Evolutionary conservation across 2,329 filamentous ascomycete genomes (phyloP), one percentile per base, ranked within the genome.

Genomic region (Cladorrhinum sp.): DNA sequence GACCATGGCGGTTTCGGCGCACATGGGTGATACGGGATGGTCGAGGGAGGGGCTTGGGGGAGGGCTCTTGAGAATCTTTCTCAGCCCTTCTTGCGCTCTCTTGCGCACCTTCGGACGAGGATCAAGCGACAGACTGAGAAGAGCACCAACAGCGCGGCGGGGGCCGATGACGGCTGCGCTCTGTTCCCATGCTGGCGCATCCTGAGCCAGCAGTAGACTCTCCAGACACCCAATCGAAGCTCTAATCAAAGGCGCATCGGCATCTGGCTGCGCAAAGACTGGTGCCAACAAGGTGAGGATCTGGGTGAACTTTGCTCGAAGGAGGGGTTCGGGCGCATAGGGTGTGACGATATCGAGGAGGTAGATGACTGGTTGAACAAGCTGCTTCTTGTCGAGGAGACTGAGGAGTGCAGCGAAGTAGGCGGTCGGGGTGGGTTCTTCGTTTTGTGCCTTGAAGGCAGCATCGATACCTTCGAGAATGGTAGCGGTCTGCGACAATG

Each of bases 321-420:
- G 88, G 62, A 99, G 87, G 62, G 93, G 86, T 64, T 91, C 85
- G 58, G 95, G 92, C 64, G 93, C 87, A 77, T 88, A 90, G 62
- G 90, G 90, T 16, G 92, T 95, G 68, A 97, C 86, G 67, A 96
- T 81, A 76, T 99, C 94, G 79, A 99, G 91, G 16, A 99, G 87
- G 76, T 99, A 99, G 68, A 99, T 90, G 66, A 96, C 89, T 2
- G 94, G 91, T 21, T 90, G 87, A 30, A 91, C 89, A 63, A 96
- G 80, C 66, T 96, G 92, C 73, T 91, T 90, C 73, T 94, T 94
- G 69, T 86, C 85, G 2, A 99, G 85, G 2, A 99, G 84, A 39
- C 93, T 91, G 51, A 99, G 83, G 4, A 99, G 86, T n/a, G 95
- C 93, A 16, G 93, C 93, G 73, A 98, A 97, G 77, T 98, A 99